Base-by-base conservation (phyloP, 176 grass and related monocot species). In the Zoysia japonica region DNA sequence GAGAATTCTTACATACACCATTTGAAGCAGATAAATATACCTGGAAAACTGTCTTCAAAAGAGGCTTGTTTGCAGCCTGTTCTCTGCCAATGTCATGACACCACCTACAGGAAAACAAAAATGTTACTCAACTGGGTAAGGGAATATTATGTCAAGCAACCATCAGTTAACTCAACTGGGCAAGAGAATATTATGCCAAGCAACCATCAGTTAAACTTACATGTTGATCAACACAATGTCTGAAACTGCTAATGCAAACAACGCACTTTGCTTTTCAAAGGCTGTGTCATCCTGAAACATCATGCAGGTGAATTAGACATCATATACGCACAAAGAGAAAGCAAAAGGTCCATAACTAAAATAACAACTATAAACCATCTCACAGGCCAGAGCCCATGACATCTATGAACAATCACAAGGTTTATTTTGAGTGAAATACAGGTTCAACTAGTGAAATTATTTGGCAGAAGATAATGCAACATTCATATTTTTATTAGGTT, bases 21-120 rank as follows among this genome's bases (percentile, higher is more conserved):
- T 3, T 65, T 80, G 43, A 51, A 42, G 47, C 16, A 41, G 53
- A 83, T 20, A 82, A 87, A 70, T 67, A 67, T 81, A 86, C 96
- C 92, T 98, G 96, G 80, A 98, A 98, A 80, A 98, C 96, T 3
- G 96, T 98, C 86, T 98, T 98, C 67, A 98, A 78, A 89, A 98
- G 96, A 83, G 96, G 96, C 78, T 98, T 98, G 80, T 98, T 98
- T 75, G 96, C 92, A 89, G 96, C 96, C 81, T 98, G 96, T 79
- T 98, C 96, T 93, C 96, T 91, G 15, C 96, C 96, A 88, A 98
- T 98, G 71, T 98, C 96, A 89, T 98, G 96, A 17, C 96, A 98
- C 96, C 96, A 98, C 92, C 96, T 98, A 86, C 67, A 84, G 68
- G 28, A 80, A 57, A 82, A 83, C 11, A 68, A 69, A 64, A 10